Base-by-base conservation (phyloP, 148 eudicot species). In the Pharnaceum exiguum region DNA sequence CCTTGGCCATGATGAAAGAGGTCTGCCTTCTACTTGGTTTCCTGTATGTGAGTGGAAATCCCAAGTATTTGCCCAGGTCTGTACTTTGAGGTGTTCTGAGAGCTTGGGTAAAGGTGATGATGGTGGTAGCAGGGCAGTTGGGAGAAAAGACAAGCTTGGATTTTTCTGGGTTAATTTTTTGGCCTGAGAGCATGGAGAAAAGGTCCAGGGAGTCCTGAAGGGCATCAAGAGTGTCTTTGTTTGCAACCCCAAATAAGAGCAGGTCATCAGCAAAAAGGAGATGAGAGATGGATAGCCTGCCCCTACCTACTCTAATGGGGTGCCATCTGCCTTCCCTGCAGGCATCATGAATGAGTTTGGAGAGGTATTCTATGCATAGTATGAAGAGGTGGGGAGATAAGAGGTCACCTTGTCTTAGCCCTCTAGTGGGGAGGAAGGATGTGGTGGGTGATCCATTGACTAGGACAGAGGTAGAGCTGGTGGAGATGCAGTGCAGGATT, bases 381-480 rank as follows among this genome's bases (percentile, higher is more conserved):
- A 36, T 40, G 33, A 52, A 49, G 10, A 66, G 23, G 40, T 57
- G 47, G 10, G 23, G 52, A 11, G 59, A 12, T 16, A 46, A 18
- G 7, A 33, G 57, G 31, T 55, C 59, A 1, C 46, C 59, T 37
- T 55, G 59, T 2, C 46, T 37, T 2, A 55, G 7, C 2, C 59
- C 31, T 24, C 42, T 12, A 0, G 43, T 15, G 1, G 32, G 55
- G 0, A 4, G 0, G 22, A 51, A 51, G 0, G 24, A 18, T 2
- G 17, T 19, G 4, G 40, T 39, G n/a, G n/a, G n/a, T n/a, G n/a
- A n/a, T n/a, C n/a, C n/a, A n/a, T n/a, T n/a, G n/a, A n/a, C n/a
- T n/a, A n/a, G n/a, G n/a, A n/a, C n/a, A n/a, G n/a, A n/a, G n/a
- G n/a, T n/a, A n/a, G n/a, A n/a, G n/a, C n/a, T n/a, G n/a, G n/a